These are phyloP conservation scores for Eremochloa ophiuroides DNA, from an alignment of 176 grass and related monocot genomes.

Conservation along the genomic window DNA sequence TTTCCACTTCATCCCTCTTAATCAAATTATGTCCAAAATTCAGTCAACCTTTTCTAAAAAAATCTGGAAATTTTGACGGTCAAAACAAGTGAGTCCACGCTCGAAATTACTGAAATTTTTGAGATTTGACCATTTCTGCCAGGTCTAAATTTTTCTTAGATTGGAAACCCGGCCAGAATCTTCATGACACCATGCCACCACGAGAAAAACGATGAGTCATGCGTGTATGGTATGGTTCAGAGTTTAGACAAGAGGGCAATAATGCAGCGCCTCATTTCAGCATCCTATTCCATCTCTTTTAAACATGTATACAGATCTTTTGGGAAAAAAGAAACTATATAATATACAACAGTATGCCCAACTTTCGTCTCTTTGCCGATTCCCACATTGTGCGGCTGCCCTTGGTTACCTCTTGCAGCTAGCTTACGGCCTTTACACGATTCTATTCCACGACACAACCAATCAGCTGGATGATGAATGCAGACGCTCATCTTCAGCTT, in stretches of 20 bases:
- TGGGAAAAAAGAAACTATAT: no score
- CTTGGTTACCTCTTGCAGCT: neutral
- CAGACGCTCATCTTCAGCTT: neutral
- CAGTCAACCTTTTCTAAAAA: no score
- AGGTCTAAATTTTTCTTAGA: no score
- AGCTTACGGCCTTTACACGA: constrained; percentile 1
- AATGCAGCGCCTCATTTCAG: neutral
- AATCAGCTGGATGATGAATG: neutral
- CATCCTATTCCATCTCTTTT: constrained; percentile 31
- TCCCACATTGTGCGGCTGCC: constrained; percentile 32
- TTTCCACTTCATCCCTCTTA: no score
- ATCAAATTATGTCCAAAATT: no score
- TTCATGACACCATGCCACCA: neutral
- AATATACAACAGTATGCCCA: neutral
- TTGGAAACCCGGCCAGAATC: no score
- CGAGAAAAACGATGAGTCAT: neutral
- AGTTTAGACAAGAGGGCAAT: constrained; percentile 9
- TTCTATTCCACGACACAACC: constrained; percentile 9
- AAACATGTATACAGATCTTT: neutral
- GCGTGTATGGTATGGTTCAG: neutral
- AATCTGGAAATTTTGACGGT: no score
- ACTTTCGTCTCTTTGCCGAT: constrained; percentile 6
- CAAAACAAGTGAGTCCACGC: no score
- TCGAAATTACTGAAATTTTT: no score
- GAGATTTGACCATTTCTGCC: no score